These are phyloP conservation scores for Mikania micrantha DNA, from an alignment of 129 eudicot genomes.

Conservation along the genomic window DNA sequence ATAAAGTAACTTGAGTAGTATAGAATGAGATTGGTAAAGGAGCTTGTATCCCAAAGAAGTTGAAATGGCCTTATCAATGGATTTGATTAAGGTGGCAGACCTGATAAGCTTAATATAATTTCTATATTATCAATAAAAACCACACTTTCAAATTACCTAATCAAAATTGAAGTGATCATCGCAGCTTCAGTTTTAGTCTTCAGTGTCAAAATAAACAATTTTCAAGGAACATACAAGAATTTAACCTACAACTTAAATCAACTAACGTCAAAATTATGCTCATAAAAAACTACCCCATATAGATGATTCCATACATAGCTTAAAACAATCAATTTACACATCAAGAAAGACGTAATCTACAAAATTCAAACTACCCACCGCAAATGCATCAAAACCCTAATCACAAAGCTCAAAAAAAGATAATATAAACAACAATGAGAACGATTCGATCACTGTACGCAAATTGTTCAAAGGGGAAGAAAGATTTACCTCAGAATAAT, in stretches of 20 bases:
- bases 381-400: background rate
- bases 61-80: no score
- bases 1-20: no score
- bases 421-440: background rate
- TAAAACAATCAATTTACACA: background rate
- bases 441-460: background rate
- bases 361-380: background rate
- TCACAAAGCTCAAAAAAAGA: constrained; percentile 10
- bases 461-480: constrained; percentile 7
- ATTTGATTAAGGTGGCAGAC: background rate
- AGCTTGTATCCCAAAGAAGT: no score
- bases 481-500: constrained; percentile 8
- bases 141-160: background rate
- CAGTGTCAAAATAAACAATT: no score
- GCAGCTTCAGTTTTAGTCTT: no score
- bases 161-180: no score
- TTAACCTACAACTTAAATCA: no score
- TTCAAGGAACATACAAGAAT: background rate
- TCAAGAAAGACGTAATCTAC: background rate
- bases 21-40: no score
- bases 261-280: no score
- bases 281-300: no score
- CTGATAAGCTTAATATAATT: background rate
- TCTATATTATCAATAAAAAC: background rate
- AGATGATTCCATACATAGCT: background rate